Base-by-base conservation (phyloP, 2,329 filamentous ascomycete species). In the Penicillium brasilianum region DNA sequence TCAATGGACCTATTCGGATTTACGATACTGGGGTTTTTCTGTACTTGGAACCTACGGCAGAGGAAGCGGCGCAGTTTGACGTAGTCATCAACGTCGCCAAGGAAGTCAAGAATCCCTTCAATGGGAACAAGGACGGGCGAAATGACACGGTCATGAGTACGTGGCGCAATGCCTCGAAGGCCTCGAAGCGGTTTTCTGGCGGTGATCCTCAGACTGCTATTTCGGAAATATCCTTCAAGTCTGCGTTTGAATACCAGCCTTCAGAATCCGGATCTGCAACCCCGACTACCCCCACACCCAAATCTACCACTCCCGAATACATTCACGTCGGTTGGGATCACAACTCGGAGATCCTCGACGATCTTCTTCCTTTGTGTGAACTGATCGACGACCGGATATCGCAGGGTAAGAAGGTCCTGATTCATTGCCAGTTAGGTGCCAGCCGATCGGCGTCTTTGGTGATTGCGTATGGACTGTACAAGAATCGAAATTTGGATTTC, bases 321-420 rank as follows among this genome's bases (percentile, higher is more conserved):
- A 83, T 89, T 28, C 87, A 89, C 70, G 84, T 89, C 55, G 82
- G 81, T 9, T 89, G 87, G 87, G 87, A 89, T 66, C 87, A 89
- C 73, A 89, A 89, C 70, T 88, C 87, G 13, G 87, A 89, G 66
- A 88, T 89, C 55, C 81, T 89, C 9, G 85, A 87, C 32, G 87
- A 89, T 69, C 75, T 89, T 11, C 79, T 83, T 58, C 82, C 81
- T 13, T 74, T 89, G 9, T 87, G 87, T 68, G 84, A 86, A 66
- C 74, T 87, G 16, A 87, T 89, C 64, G 87, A 89, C 60, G 83
- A 86, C 36, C 80, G 84, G 48, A 81, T 88, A 10, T 74, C 80
- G 36, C 74, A 85, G 61, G 81, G 83, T 18, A 88, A 88, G 71
- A 82, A 81, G n/a, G 83, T 89, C 2, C 78, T 89, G 9, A 80